Percentiles rank a stretch among this genome's conserved stretches.
phyloP scores from a whole-genome alignment of 495 filamentous ascomycete species.

The Cercophora newfieldiana region DNA sequence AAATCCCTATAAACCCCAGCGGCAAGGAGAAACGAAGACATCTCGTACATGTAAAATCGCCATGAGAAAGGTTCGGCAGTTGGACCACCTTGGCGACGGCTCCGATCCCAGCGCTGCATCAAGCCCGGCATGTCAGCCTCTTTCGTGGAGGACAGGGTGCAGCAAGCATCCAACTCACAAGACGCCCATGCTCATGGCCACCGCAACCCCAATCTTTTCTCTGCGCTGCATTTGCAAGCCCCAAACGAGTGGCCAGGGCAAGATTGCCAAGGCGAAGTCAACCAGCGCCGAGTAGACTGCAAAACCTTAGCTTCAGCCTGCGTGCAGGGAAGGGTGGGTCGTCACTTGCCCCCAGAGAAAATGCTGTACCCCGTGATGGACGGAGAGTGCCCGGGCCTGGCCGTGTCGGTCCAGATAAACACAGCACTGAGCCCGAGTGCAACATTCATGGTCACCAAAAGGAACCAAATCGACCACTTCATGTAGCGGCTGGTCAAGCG shows the following conservation, averaged over 20 bases:
- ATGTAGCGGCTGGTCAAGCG: conserved; percentile 27
- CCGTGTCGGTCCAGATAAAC: too few species aligned
- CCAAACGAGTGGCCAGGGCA: conserved; percentile 38
- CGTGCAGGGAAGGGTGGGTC: too few species aligned
- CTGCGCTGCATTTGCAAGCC: conserved; percentile 35
- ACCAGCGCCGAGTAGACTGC: too few species aligned
- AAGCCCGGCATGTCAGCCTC: too few species aligned
- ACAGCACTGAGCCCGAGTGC: conserved; percentile 39
- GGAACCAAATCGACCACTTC: conserved; percentile 24
- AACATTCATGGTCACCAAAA: conserved; percentile 41
- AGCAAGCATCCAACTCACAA: too few species aligned
- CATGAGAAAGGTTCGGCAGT: not conserved
- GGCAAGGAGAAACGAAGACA: not conserved
- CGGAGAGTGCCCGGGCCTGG: too few species aligned
- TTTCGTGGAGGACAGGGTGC: too few species aligned
- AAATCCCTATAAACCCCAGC: not conserved
- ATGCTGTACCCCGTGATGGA: too few species aligned
- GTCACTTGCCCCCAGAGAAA: too few species aligned
- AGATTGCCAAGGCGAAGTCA: conserved; percentile 36
- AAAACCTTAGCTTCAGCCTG: too few species aligned
- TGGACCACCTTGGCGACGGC: conserved; percentile 29
- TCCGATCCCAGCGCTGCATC: conserved; percentile 29
- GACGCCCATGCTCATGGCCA: conserved; percentile 44
- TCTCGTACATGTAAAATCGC: too few species aligned
- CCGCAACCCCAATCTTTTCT: conserved; percentile 38